Conservation (phyloP, 768 basidiomycete genomes). For the Favolaschia claudopus region DNA sequence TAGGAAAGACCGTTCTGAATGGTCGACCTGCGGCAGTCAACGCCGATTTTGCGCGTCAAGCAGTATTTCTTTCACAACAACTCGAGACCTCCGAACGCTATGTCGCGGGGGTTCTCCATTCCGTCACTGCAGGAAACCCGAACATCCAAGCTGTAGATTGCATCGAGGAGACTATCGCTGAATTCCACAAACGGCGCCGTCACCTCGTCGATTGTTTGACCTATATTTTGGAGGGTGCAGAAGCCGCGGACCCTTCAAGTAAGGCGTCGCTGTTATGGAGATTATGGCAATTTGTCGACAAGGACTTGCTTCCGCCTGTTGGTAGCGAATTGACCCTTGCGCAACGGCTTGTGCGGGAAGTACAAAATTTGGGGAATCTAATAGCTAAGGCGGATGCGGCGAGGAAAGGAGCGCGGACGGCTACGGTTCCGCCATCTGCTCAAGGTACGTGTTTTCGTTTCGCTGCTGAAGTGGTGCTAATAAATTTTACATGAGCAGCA, state of each 20-base stretch:
- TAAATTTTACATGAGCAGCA: slow-evolving; percentile 28
- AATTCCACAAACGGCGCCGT: slow-evolving; percentile 75
- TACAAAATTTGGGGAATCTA: slow-evolving; percentile 63
- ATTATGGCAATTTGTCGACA: slow-evolving; percentile 60
- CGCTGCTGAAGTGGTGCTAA: background rate
- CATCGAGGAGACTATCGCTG: slow-evolving; percentile 70
- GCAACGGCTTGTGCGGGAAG: slow-evolving; percentile 64
- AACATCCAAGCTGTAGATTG: slow-evolving; percentile 64
- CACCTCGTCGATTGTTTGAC: slow-evolving; percentile 75
- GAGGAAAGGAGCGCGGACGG: slow-evolving; percentile 68
- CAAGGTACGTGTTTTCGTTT: slow-evolving; percentile 54
- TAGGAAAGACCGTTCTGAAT: slow-evolving; percentile 73
- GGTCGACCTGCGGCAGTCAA: slow-evolving; percentile 78
- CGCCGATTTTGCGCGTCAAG: slow-evolving; percentile 79
- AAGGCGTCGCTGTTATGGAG: slow-evolving; percentile 58
- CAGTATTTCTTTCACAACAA: slow-evolving; percentile 79
- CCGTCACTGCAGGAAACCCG: slow-evolving; percentile 68
- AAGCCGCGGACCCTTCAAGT: slow-evolving; percentile 51
- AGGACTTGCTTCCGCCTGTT: slow-evolving; percentile 57
- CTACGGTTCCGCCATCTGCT: slow-evolving; percentile 62
- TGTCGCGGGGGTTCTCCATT: slow-evolving; percentile 72
- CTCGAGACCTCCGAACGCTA: slow-evolving; percentile 86
- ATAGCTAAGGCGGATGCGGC: slow-evolving; percentile 63
- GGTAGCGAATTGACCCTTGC: slow-evolving; percentile 55
- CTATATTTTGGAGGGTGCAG: slow-evolving; percentile 71